These are phyloP conservation scores for Wickerhamiella pararugosa DNA, from an alignment of 1,139 yeast species.

Conservation along the genomic window DNA sequence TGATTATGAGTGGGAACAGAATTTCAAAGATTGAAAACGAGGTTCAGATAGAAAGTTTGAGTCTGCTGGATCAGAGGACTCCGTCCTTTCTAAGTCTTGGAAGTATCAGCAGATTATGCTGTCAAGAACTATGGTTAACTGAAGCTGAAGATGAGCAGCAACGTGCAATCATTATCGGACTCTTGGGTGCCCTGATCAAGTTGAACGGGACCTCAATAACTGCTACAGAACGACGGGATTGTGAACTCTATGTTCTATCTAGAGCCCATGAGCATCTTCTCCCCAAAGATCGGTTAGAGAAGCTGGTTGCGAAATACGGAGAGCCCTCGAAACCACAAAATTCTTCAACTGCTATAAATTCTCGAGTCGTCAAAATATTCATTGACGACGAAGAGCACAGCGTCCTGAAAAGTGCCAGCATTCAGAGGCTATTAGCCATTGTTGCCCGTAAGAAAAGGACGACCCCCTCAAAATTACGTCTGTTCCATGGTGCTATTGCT, in stretches of 20 bases:
- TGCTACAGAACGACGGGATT: slow-evolving; percentile 38
- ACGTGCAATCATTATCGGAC: slow-evolving; percentile 32
- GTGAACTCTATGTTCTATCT: slow-evolving; percentile 53
- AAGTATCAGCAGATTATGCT: background rate
- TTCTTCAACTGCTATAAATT: slow-evolving; percentile 8
- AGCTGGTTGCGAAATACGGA: slow-evolving; percentile 22
- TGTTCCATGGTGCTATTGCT: background rate
- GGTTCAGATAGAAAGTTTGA: background rate
- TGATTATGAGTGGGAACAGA: slow-evolving; percentile 20
- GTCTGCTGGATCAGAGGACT: background rate
- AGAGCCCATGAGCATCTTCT: slow-evolving; percentile 21
- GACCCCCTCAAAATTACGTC: background rate
- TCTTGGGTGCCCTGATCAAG: slow-evolving; percentile 27
- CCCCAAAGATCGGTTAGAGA: slow-evolving; percentile 21
- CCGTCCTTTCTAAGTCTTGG: background rate
- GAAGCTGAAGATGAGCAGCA: slow-evolving; percentile 20
- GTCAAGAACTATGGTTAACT: slow-evolving; percentile 1
- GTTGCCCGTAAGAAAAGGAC: slow-evolving; percentile 1
- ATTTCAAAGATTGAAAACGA: slow-evolving; percentile 8
- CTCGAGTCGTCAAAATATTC: slow-evolving; percentile 9
- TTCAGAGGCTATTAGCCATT: slow-evolving; percentile 9
- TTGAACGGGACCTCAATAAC: slow-evolving; percentile 45
- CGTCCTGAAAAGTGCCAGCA: slow-evolving; percentile 11
- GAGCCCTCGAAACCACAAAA: slow-evolving; percentile 11
- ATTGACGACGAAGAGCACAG: slow-evolving; percentile 8